Evolutionary conservation across 2,329 filamentous ascomycete species (phyloP).

Genomic region (Cordyceps cicadae): DNA sequence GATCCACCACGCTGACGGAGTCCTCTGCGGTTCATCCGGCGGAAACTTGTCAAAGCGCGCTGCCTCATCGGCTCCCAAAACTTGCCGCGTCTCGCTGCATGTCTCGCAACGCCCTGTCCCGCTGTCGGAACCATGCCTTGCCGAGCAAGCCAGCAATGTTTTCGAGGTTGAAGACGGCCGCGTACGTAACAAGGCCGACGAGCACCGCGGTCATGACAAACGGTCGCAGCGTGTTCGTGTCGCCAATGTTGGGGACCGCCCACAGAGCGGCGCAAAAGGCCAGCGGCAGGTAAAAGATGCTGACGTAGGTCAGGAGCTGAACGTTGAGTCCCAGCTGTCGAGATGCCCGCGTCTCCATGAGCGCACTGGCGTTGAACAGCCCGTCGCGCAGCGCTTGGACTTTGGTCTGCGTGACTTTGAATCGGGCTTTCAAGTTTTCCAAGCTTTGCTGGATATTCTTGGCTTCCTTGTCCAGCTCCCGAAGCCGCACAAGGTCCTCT

Average conservation of each 20-base stretch:
- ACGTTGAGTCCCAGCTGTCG: constrained; percentile 27
- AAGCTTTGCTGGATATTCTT: not conserved
- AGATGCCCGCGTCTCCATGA: not conserved
- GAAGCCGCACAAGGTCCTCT: not conserved
- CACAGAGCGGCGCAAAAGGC: constrained; percentile 22
- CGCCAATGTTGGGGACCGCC: not conserved
- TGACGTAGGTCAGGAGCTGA: constrained; percentile 29
- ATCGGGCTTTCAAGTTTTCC: not conserved
- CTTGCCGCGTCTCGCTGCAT: not conserved
- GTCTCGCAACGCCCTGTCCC: not conserved
- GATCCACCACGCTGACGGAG: not conserved
- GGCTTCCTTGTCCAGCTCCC: not conserved
- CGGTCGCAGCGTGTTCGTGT: not conserved
- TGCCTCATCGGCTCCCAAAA: too few relatives aligned
- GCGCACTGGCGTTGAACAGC: not conserved
- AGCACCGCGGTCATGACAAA: not conserved
- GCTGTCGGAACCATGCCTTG: not conserved
- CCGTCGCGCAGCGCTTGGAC: not conserved
- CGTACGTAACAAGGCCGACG: not conserved
- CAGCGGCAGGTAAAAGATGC: constrained; percentile 31
- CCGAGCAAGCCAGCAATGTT: not conserved
- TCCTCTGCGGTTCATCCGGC: not conserved
- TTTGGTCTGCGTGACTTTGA: not conserved
- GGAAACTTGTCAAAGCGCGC: not conserved
- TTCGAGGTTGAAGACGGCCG: not conserved